These are phyloP conservation scores for Ettlia oleoabundans DNA, from an alignment of 139 green algal species.

Conservation along the genomic window DNA sequence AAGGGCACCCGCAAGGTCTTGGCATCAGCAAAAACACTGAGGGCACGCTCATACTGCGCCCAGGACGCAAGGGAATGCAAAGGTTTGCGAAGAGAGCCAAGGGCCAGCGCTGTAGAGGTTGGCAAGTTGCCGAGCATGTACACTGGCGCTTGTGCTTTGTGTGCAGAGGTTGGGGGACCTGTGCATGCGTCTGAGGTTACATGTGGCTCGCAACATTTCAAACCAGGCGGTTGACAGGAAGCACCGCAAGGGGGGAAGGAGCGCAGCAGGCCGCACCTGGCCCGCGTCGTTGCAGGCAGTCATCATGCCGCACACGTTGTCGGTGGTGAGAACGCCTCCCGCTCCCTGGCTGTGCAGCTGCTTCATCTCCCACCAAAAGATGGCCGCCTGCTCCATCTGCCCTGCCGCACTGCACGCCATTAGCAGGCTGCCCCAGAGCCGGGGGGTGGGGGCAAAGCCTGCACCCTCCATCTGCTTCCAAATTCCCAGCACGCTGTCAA, in stretches of 20 bases:
- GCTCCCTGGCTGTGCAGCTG: slow-evolving; percentile 22
- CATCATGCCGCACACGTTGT: slow-evolving; percentile 54
- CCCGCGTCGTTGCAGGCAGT: slow-evolving; percentile 42
- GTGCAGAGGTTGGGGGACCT: no score
- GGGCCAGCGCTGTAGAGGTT: no score
- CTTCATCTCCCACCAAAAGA: slow-evolving; percentile 34
- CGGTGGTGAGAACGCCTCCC: background rate
- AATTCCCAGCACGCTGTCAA: slow-evolving; percentile 41
- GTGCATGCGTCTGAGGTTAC: no score
- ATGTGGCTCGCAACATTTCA: no score
- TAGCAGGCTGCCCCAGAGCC: slow-evolving; percentile 60
- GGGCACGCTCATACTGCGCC: slow-evolving; percentile 51
- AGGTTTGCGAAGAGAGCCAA: no score
- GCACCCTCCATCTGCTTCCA: slow-evolving; percentile 42
- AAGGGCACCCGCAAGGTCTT: slow-evolving; percentile 2
- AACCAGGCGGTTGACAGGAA: background rate
- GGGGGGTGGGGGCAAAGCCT: slow-evolving; percentile 36
- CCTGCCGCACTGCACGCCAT: slow-evolving; percentile 62
- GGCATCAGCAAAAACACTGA: slow-evolving; percentile 34
- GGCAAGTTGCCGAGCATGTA: no score
- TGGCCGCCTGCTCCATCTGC: slow-evolving; percentile 49
- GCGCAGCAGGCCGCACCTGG: background rate
- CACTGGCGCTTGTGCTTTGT: no score
- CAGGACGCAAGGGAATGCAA: no score
- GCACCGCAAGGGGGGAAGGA: background rate